Evolutionary conservation across 2,329 filamentous ascomycete species (phyloP).

Genomic region (Claviceps quebecensis): DNA sequence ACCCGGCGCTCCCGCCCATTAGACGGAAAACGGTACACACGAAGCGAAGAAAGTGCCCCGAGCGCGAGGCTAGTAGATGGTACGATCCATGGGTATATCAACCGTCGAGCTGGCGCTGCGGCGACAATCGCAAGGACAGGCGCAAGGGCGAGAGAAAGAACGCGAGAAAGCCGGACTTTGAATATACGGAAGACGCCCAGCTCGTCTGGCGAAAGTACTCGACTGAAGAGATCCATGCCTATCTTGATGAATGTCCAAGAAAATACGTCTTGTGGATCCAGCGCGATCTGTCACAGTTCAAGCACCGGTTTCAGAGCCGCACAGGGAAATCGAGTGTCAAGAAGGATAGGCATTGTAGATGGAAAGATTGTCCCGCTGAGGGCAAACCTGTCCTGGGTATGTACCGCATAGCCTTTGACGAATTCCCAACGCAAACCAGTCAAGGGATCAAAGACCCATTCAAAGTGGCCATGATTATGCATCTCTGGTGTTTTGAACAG

Average conservation of each 20-base stretch:
- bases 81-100: too few relatives aligned
- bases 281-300: conserved; percentile 39
- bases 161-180: too few relatives aligned
- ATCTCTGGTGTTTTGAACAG: conserved; percentile 56
- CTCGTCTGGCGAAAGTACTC: neutral
- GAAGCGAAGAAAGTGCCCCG: too few relatives aligned
- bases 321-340: conserved; percentile 15
- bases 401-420: conserved; percentile 51
- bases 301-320: conserved; percentile 24
- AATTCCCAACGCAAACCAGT: conserved; percentile 31
- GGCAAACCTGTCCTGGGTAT: conserved; percentile 43
- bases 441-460: conserved; percentile 39
- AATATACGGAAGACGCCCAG: neutral
- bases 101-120: too few relatives aligned
- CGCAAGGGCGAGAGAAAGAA: too few relatives aligned
- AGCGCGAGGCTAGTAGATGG: too few relatives aligned
- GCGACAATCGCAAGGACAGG: too few relatives aligned
- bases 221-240: neutral
- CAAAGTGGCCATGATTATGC: conserved; percentile 46
- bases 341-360: conserved; percentile 41
- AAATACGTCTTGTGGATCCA: conserved; percentile 47
- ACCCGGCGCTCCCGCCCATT: too few relatives aligned
- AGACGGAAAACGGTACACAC: too few relatives aligned
- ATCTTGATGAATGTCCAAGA: conserved; percentile 5
- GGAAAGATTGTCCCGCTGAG: conserved; percentile 33